Base-by-base conservation (phyloP, 495 filamentous ascomycete species). In the Hamigera avellanea region DNA sequence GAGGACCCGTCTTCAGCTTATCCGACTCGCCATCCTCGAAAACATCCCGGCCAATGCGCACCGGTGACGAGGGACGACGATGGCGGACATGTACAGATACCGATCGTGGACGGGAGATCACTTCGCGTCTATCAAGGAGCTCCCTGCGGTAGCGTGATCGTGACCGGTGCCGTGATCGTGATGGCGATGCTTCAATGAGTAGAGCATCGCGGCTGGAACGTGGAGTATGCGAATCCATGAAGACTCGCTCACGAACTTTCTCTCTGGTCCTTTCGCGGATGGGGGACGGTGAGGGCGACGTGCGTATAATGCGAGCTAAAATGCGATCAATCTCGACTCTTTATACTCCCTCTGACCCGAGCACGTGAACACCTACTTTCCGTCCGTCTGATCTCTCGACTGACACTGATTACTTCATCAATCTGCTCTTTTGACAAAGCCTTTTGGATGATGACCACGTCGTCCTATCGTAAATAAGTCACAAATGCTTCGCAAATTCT, bases 401-500 rank as follows among this genome's bases (percentile, higher is more conserved):
- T 93, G 27, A 86, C 62, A 42, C 73, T 78, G 43, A 95, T 81
- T 37, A 93, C 64, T 45, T 89, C 80, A 49, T 94, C 86, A 46
- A 95, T 95, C 43, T 93, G 83, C 18, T 86, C 76, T 41, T 91
- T 88, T 9, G 81, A 84, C 15, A 95, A 69, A 2, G 87, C 87
- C 43, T 79, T 76, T 46, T 77, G 74, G 13, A 95, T 78, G 40
- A 93, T 70, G 49, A 89, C 73, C 33, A 75, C 75, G 33, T 81
- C 77, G 26, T 78, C 84, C 83, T 93, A 32, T 9, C 21, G 21
- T 9, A 23, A 9, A 9, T 23, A 23, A 23, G 21, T 23, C 4
- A 23, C 21, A 23, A 5, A 23, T 23, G n/a, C n/a, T n/a, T n/a
- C n/a, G n/a, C n/a, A n/a, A n/a, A n/a, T n/a, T n/a, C n/a, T 23